A percentile compares a stretch with the other conserved stretches of the same genome.
phyloP scores from a whole-genome alignment of 2,329 filamentous ascomycete species.

The Cladosporium sp. region DNA sequence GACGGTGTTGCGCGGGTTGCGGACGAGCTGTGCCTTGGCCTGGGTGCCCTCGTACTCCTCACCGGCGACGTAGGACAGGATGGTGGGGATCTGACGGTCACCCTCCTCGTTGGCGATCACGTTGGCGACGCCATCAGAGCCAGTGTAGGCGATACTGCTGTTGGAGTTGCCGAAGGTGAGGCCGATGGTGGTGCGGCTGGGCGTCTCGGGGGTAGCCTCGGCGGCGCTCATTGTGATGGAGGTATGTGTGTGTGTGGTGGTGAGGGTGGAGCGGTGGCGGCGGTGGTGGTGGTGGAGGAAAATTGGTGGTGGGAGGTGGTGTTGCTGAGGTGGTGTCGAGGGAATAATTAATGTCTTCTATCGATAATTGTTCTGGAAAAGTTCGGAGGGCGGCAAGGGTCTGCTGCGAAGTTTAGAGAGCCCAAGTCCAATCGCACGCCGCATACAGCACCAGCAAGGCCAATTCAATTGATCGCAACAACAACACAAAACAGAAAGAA shows the following conservation, averaged over 20 bases:
- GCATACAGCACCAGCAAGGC: not conserved
- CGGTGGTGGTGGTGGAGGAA: constrained; percentile 13
- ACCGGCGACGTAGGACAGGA: constrained; percentile 90
- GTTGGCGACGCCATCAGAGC: constrained; percentile 85
- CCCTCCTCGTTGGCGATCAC: constrained; percentile 99
- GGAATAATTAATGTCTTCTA: constrained; percentile 5
- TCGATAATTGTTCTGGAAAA: constrained; percentile 15
- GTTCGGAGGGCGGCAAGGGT: constrained; percentile 1
- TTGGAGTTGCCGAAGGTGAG: constrained; percentile 98
- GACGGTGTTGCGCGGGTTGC: constrained; percentile 90
- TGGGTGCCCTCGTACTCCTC: constrained; percentile 97
- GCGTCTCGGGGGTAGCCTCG: constrained; percentile 46
- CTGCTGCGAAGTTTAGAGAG: constrained; percentile 3
- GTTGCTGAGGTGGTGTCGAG: not conserved
- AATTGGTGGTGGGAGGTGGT: not conserved
- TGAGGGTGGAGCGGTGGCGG: constrained; percentile 13
- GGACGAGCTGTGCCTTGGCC: constrained; percentile 89
- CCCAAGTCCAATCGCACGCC: not conserved
- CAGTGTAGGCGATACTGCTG: constrained; percentile 91
- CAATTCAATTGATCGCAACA: not conserved
- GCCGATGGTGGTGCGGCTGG: constrained; percentile 68
- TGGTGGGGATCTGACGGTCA: constrained; percentile 94
- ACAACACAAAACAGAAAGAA: not conserved
- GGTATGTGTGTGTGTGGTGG: constrained; percentile 9
- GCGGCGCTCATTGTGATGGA: constrained; percentile 52